A percentile compares a stretch with the other conserved stretches of the same genome.
These are phyloP conservation scores for Cenchrus purpureus DNA, from an alignment of 176 grass and related monocot species.

Conservation along the genomic window DNA sequence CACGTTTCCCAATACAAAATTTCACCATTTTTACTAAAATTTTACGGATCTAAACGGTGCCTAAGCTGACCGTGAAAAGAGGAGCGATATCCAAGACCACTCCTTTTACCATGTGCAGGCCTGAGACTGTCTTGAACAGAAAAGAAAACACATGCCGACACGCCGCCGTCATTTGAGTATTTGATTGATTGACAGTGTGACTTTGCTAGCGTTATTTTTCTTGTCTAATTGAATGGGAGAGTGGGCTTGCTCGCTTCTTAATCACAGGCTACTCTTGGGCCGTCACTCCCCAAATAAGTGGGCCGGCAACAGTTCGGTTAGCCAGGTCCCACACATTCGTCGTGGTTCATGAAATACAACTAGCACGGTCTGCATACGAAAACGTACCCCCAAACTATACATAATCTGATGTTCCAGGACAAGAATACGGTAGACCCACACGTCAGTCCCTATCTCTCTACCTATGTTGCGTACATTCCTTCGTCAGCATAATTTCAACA, in stretches of 20 bases:
- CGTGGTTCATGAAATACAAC: neutral
- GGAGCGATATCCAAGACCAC: neutral
- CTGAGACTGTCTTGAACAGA: neutral
- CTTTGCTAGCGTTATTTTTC: neutral
- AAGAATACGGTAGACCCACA: rapidly evolving
- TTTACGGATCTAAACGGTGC: too few species aligned
- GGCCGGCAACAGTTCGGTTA: too few species aligned
- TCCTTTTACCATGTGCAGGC: neutral
- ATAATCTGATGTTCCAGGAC: neutral
- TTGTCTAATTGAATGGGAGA: too few species aligned
- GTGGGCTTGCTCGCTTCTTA: neutral
- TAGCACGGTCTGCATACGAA: neutral
- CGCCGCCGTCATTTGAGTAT: neutral
- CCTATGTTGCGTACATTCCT: neutral
- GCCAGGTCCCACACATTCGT: too few species aligned
- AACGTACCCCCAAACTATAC: neutral
- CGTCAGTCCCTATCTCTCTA: neutral
- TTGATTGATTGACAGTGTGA: neutral
- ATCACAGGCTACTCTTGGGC: neutral
- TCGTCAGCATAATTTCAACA: neutral
- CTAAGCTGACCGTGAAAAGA: too few species aligned
- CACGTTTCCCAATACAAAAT: too few species aligned
- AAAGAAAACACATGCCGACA: neutral
- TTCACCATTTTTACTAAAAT: too few species aligned
- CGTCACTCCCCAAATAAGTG: neutral